Conservation (phyloP, 129 eudicot genomes). For the Lactuca saligna region DNA sequence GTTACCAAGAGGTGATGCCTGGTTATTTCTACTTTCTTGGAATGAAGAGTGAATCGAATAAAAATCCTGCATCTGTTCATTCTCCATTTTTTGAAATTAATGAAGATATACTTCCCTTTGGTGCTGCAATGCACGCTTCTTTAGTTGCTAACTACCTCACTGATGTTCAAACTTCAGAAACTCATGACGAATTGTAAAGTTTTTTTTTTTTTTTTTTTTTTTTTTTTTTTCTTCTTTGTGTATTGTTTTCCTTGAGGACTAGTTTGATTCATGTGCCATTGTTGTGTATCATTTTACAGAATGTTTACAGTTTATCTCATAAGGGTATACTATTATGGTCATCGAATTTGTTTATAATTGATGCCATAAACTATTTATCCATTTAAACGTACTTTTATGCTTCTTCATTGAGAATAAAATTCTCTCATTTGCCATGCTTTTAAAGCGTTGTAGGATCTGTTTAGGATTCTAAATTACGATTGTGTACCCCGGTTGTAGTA, state of each 20-base stretch:
- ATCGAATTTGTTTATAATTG: conserved; percentile 16
- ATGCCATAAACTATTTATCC: conserved; percentile 16
- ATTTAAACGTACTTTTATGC: conserved; percentile 8
- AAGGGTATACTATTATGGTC: conserved; percentile 14
- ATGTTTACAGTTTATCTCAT: conserved; percentile 4
- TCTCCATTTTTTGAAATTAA: conserved; percentile 69
- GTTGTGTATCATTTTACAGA: conserved; percentile 29
- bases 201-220: conserved; percentile 19
- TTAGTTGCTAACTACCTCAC: conserved; percentile 59
- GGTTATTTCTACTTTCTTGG: conserved; percentile 87
- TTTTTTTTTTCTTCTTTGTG: not conserved
- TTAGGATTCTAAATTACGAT: too few species aligned
- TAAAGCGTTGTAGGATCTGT: not conserved
- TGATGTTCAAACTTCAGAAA: conserved; percentile 34
- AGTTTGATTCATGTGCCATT: conserved; percentile 22
- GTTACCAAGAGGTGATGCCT: conserved; percentile 78
- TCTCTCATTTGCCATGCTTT: not conserved
- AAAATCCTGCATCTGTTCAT: conserved; percentile 44
- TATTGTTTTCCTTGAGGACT: not conserved
- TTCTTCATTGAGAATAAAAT: not conserved
- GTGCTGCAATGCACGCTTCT: conserved; percentile 95
- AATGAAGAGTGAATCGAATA: conserved; percentile 56
- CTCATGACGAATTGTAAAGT: conserved; percentile 64
- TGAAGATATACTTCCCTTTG: conserved; percentile 73
- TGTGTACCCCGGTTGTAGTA: too few species aligned